phyloP scores from a whole-genome alignment of 805 yeast species.

The Helenozyma baotianmanensis region DNA sequence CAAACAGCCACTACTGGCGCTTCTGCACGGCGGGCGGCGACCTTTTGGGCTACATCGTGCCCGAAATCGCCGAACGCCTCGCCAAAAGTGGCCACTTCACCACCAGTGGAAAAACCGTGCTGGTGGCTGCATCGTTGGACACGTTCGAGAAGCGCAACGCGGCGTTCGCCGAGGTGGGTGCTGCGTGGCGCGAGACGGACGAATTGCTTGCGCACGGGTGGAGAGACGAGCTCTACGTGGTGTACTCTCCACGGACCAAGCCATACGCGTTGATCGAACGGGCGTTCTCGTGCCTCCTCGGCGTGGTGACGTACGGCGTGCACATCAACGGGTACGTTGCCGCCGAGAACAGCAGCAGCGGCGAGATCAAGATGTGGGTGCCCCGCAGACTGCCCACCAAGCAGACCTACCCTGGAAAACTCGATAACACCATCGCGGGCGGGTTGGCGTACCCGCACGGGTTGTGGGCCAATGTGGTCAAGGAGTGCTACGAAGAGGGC shows the following conservation, averaged over 20 bases:
- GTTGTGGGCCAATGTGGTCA: constrained; percentile 67
- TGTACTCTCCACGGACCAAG: constrained; percentile 50
- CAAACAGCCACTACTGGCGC: constrained; percentile 15
- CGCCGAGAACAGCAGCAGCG: constrained; percentile 32
- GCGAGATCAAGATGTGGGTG: constrained; percentile 64
- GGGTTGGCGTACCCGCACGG: constrained; percentile 85
- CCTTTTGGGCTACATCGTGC: constrained; percentile 26
- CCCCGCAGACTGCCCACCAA: constrained; percentile 76
- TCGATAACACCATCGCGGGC: constrained; percentile 94
- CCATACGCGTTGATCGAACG: constrained; percentile 76
- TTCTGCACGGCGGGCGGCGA: constrained; percentile 27
- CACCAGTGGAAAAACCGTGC: constrained; percentile 1
- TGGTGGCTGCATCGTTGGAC: constrained; percentile 8
- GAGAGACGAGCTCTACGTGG: constrained; percentile 80
- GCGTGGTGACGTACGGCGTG: constrained; percentile 86
- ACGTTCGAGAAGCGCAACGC: constrained; percentile 39
- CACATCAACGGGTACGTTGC: constrained; percentile 79
- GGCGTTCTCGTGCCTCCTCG: constrained; percentile 73
- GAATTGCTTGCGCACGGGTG: constrained; percentile 53
- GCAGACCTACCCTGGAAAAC: constrained; percentile 84
- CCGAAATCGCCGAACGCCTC: constrained; percentile 21
- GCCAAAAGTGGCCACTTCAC: constrained; percentile 1
- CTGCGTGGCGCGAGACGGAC: constrained; percentile 29
- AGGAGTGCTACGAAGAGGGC: constrained; percentile 91
- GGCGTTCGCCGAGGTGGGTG: constrained; percentile 42